Base-by-base conservation (phyloP, 495 filamentous ascomycete species). In the Trichoderma parareesei region DNA sequence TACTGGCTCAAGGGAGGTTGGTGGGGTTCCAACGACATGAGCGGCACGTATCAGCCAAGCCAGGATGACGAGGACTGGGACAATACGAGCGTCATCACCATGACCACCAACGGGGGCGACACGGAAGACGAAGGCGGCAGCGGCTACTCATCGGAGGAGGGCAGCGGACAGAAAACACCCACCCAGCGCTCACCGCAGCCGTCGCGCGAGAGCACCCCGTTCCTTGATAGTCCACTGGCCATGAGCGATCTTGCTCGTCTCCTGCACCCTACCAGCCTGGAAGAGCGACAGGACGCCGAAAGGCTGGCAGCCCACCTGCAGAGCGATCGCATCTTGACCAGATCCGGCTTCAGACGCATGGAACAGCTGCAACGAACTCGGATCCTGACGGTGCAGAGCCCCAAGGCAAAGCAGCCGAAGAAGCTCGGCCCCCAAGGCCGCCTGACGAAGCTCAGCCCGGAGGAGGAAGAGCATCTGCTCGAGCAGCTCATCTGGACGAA, bases 1-100 rank as follows among this genome's bases (percentile, higher is more conserved):
- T 93, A 91, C 84, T 97, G 90, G 87, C 85, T 86, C 44, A 71
- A 76, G 27, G 90, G 88, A 20, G 91, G 90, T 38, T 91, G 89
- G 73, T 96, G 89, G 87, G 92, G 92, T 1, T 86, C 85, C 38
- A 81, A 86, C 38, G 92, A 97, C 71, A 79, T 80, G 5, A 94
- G 87, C 65, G 87, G 88, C 5, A 86, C 90, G 41, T 97, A 89
- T 67, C 68, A 72, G 3, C 81, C 84, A 16, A 69, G 74, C 7
- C 77, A 85, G 13, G 77, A 84, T 0, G 82, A 88, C 49, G 89
- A 92, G 53, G 90, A 93, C 69, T 59, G 55, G 38, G 85, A 84
- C 9, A 92, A 88, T 2, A 63, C 61, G 18, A 95, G 91, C 71
- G 79, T 95, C 16, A 76, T 93, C 18, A 92, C 91, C 0, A 69